Base-by-base conservation (phyloP, 2,329 filamentous ascomycete genomes). In the Cercospora nicotianae region DNA sequence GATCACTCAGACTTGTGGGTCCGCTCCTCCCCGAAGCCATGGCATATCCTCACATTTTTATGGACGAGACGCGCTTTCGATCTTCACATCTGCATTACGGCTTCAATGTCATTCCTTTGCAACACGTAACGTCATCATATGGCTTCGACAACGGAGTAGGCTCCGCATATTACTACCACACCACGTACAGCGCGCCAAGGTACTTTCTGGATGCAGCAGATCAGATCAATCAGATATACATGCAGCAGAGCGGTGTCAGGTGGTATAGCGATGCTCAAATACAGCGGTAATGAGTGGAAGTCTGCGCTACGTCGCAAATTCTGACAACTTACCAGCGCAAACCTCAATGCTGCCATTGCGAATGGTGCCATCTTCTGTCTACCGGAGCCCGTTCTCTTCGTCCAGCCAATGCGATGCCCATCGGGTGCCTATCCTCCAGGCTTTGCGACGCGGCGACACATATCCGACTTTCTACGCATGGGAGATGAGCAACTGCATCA, bases 361-460 rank as follows among this genome's bases (percentile, higher is more conserved):
- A 80, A 79, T 64, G 69, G 73, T 26, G 66, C 74, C 18, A 72
- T 79, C 61, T 65, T 64, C 16, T 65, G 63, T 39, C 61, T 66
- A 0, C 68, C 73, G 30, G 74, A 75, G 60, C 72, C 70, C 8
- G 74, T 77, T 31, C 45, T 80, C 20, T 76, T 79, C 59, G 28
- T 63, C 6, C 65, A 67, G 8, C 78, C 78, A 1, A 78, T 76
- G 72, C 74, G 78, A 70, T 72, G 72, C 36, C 39, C 42, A 4
- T 73, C 77, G 42, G 76, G 75, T 3, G 67, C 69, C n/a, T 80
- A 77, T 57, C 79, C 79, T 7, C 39, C 62, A 5, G 72, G 75
- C 13, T 80, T 79, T 64, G 67, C 70, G 26, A 63, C 64, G 1
- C 72, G 64, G 67, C 70, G 67, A 74, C 74, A 55, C 31, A 72